Conservation (phyloP, 2,329 filamentous ascomycete species). For the Amphichorda felina region DNA sequence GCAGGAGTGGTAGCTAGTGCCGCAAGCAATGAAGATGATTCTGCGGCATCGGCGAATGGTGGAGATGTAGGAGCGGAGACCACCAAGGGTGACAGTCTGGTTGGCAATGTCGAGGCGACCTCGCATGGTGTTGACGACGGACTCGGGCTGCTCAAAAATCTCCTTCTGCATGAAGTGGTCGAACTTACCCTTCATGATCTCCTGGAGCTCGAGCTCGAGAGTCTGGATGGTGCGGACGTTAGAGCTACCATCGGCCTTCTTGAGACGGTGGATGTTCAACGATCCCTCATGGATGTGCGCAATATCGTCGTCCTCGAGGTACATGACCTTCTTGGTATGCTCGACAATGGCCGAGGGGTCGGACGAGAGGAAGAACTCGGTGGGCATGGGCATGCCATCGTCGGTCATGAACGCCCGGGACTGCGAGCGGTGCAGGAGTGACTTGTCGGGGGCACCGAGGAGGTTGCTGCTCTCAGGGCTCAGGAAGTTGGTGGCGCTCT, state of each 20-base stretch:
- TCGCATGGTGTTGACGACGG: constrained; percentile 99
- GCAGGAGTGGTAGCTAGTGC: constrained; percentile 97
- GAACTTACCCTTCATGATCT: constrained; percentile 99
- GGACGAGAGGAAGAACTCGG: constrained; percentile 98
- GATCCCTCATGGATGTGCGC: constrained; percentile 98
- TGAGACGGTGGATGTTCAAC: constrained; percentile 95
- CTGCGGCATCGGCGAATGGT: constrained; percentile 94
- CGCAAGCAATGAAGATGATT: constrained; percentile 98
- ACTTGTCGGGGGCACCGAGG: constrained; percentile 91
- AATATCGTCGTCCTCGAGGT: constrained; percentile 99
- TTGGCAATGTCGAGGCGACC: constrained; percentile 89
- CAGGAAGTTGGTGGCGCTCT: constrained; percentile 58
- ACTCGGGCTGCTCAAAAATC: constrained; percentile 99
- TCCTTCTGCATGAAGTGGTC: constrained; percentile 99
- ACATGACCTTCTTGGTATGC: constrained; percentile 99
- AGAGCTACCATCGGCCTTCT: constrained; percentile 91
- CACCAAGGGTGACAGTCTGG: constrained; percentile 91
- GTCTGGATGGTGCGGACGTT: constrained; percentile 98
- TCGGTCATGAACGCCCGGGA: constrained; percentile 98
- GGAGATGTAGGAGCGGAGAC: constrained; percentile 87
- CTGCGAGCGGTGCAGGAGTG: constrained; percentile 93
- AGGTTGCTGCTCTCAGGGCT: constrained; percentile 46
- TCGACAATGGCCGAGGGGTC: constrained; percentile 97
- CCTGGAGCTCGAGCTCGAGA: constrained; percentile 94
- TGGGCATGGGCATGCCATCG: constrained; percentile 93